Evolutionary conservation across 768 basidiomycete species (phyloP).

Genomic region (Tylopilus rubrobrunneus): DNA sequence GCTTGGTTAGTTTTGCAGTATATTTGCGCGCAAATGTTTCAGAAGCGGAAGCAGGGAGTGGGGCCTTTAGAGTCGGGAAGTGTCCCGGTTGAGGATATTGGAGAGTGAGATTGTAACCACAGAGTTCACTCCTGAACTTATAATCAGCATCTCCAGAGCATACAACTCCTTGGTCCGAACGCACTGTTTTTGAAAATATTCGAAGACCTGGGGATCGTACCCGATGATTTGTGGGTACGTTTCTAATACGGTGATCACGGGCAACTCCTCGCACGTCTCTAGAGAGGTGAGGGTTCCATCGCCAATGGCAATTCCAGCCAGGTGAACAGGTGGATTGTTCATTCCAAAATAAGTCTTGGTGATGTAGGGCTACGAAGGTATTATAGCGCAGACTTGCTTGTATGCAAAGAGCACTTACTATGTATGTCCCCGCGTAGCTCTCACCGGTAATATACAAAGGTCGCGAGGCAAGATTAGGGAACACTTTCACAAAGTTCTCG

Average conservation of each 20-base stretch:
- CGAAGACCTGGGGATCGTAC: conserved; percentile 62
- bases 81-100: conserved; percentile 60
- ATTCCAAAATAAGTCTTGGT: conserved; percentile 63
- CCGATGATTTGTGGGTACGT: conserved; percentile 75
- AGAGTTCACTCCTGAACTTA: conserved; percentile 48
- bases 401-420: conserved; percentile 42
- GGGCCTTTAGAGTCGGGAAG: no score
- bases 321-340: conserved; percentile 58
- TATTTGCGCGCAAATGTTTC: neutral
- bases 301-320: conserved; percentile 65
- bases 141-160: neutral
- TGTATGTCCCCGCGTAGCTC: conserved; percentile 70
- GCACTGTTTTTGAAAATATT: conserved; percentile 66
- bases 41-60: no score
- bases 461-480: conserved; percentile 61
- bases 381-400: neutral
- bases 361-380: conserved; percentile 61
- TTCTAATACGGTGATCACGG: conserved; percentile 58
- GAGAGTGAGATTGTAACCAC: conserved; percentile 61
- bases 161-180: conserved; percentile 18
- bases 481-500: conserved; percentile 66
- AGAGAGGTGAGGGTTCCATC: conserved; percentile 54
- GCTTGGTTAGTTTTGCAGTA: conserved; percentile 1
- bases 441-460: conserved; percentile 71
- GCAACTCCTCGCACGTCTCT: conserved; percentile 47